These are phyloP conservation scores for Backusella macrospora DNA, from an alignment of 192 early-diverging fungal species.

Conservation along the genomic window DNA sequence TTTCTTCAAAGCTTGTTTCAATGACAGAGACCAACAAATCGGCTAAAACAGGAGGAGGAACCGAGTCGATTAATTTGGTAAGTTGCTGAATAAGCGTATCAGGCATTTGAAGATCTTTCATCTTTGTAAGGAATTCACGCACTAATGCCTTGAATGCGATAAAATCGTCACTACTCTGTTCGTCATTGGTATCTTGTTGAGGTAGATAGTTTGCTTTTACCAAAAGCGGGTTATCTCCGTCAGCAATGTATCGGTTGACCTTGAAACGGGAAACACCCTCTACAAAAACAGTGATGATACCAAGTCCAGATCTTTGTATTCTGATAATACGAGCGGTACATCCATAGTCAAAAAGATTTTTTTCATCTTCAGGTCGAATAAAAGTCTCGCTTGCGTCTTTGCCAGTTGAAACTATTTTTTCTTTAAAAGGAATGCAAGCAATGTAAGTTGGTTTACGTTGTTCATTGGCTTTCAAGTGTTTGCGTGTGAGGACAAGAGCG, in stretches of 20 bases:
- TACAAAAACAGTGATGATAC: constrained; percentile 62
- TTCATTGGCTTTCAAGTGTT: constrained; percentile 17
- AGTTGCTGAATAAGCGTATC: constrained; percentile 64
- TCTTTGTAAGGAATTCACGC: constrained; percentile 57
- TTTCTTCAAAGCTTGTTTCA: constrained; percentile 73
- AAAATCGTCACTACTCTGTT: constrained; percentile 57
- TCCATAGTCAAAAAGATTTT: constrained; percentile 45
- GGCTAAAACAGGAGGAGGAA: constrained; percentile 61
- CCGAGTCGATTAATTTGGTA: constrained; percentile 63
- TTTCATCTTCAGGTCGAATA: constrained; percentile 9
- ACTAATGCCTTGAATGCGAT: constrained; percentile 61
- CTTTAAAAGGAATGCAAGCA: constrained; percentile 24
- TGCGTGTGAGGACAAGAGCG: constrained; percentile 25
- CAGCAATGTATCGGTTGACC: background rate
- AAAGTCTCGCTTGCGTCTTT: background rate
- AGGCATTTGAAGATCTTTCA: constrained; percentile 70
- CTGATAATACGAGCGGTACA: constrained; percentile 54
- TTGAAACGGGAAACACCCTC: constrained; percentile 55
- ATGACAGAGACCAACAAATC: constrained; percentile 76
- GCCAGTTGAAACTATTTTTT: background rate
- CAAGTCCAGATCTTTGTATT: constrained; percentile 55
- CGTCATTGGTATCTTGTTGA: constrained; percentile 31
- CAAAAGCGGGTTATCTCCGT: constrained; percentile 48
- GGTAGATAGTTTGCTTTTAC: constrained; percentile 54
- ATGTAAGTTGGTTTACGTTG: constrained; percentile 26